These are phyloP conservation scores for Phytophthora multivora DNA, from an alignment of 352 stramenopile species.

Conservation along the genomic window DNA sequence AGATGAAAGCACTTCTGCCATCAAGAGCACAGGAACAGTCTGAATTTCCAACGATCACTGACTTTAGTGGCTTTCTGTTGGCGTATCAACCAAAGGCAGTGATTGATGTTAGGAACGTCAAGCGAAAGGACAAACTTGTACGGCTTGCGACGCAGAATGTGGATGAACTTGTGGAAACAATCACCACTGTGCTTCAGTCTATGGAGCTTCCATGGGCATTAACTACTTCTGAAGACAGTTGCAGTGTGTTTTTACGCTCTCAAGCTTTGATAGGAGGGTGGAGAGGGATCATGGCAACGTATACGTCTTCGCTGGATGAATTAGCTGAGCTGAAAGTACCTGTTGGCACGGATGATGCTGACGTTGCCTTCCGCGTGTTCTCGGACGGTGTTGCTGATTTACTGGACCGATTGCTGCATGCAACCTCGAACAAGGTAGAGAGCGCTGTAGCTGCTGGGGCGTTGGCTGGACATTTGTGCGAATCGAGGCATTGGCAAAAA, in stretches of 20 bases:
- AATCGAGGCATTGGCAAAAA: constrained; percentile 43
- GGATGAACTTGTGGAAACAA: constrained; percentile 33
- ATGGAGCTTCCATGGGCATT: constrained; percentile 30
- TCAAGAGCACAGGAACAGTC: constrained; percentile 29
- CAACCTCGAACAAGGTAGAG: constrained; percentile 20
- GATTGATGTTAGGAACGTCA: constrained; percentile 41
- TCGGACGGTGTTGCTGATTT: constrained; percentile 32
- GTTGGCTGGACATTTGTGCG: constrained; percentile 41
- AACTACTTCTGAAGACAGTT: constrained; percentile 8
- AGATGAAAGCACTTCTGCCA: constrained; percentile 55
- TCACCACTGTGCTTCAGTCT: constrained; percentile 24
- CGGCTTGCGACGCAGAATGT: constrained; percentile 55
- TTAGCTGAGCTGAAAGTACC: constrained; percentile 50
- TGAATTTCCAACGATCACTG: constrained; percentile 12
- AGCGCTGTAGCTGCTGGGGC: constrained; percentile 41
- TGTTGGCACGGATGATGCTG: constrained; percentile 39
- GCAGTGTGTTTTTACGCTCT: constrained; percentile 32
- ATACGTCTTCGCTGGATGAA: constrained; percentile 38
- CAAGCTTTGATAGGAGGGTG: constrained; percentile 47
- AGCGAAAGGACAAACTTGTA: constrained; percentile 61
- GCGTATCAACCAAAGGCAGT: constrained; percentile 42
- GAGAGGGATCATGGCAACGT: constrained; percentile 52
- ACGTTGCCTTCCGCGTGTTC: constrained; percentile 47
- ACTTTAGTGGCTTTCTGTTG: constrained; percentile 52
- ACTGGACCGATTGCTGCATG: constrained; percentile 18